These are phyloP conservation scores for Proliferodiscus dingleyae DNA, from an alignment of 2,329 filamentous ascomycete species.

Conservation along the genomic window DNA sequence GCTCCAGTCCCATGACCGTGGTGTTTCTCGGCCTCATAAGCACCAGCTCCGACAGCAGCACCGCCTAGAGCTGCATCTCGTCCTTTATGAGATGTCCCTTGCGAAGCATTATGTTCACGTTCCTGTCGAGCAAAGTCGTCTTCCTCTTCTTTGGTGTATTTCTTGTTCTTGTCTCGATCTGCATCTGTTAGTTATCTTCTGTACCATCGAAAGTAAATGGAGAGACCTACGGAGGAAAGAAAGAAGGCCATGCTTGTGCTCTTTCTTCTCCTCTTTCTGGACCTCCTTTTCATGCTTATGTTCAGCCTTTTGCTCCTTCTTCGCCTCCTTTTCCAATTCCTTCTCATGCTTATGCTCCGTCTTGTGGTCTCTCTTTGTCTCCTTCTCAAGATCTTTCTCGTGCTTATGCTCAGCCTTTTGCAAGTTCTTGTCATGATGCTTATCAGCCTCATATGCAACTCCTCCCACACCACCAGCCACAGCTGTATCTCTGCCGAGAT, in stretches of 20 bases:
- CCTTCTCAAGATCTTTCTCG: conserved; percentile 11
- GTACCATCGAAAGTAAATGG: background rate
- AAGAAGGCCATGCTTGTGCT: conserved; percentile 15
- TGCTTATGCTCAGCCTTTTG: conserved; percentile 13
- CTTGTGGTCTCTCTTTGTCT: conserved; percentile 1
- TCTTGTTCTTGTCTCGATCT: conserved; percentile 28
- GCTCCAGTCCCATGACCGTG: conserved; percentile 6
- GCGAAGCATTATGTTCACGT: conserved; percentile 19
- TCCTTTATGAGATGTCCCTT: conserved; percentile 13
- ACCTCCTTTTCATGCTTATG: too few relatives aligned
- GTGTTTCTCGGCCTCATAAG: conserved; percentile 14
- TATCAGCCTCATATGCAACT: conserved; percentile 9
- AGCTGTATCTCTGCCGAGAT: conserved; percentile 16
- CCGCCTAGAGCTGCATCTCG: conserved; percentile 20
- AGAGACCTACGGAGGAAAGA: conserved; percentile 24
- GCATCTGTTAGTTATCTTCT: conserved; percentile 4
- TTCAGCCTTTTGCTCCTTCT: conserved; percentile 12
- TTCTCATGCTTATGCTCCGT: conserved; percentile 4
- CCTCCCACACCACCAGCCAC: conserved; percentile 11
- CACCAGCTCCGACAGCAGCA: conserved; percentile 11
- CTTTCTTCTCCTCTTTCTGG: conserved; percentile 10
- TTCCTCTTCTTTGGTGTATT: conserved; percentile 24
- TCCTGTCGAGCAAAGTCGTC: conserved; percentile 25
- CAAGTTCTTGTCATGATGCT: conserved; percentile 12
- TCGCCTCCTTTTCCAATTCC: background rate